A percentile compares a stretch with the other conserved stretches of the same genome.
These are phyloP conservation scores for Silybum marianum DNA, from an alignment of 129 eudicot species.

Conservation along the genomic window DNA sequence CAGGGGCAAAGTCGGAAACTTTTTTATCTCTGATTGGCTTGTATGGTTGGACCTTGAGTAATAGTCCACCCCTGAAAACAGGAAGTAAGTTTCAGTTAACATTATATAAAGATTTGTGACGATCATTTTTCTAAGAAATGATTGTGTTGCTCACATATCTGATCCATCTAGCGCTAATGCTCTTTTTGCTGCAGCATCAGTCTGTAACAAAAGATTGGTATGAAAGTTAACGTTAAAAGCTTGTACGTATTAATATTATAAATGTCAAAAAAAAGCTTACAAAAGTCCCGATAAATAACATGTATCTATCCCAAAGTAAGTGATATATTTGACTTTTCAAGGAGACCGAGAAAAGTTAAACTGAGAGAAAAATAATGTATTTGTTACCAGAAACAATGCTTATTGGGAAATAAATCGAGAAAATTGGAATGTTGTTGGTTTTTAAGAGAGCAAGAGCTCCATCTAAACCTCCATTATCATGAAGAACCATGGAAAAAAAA, in stretches of 20 bases:
- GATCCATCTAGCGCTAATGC: constrained; percentile 95
- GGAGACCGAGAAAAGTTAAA: not conserved
- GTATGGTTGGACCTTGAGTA: constrained; percentile 82
- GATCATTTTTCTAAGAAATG: not conserved
- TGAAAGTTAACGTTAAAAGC: not conserved
- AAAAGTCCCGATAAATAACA: not conserved
- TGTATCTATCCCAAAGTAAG: not conserved
- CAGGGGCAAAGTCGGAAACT: constrained; percentile 71
- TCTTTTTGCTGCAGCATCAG: constrained; percentile 92
- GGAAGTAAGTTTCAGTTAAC: constrained; percentile 3
- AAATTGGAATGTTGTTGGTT: not conserved
- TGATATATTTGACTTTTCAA: not conserved
- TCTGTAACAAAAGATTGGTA: constrained; percentile 46
- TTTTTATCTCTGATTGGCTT: constrained; percentile 57
- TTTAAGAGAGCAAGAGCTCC: not conserved
- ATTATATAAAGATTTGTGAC: constrained; percentile 5
- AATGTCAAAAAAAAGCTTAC: not conserved
- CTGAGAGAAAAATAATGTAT: not conserved
- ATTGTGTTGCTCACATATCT: constrained; percentile 68
- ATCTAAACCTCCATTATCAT: not conserved
- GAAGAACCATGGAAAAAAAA: not conserved
- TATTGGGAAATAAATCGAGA: not conserved
- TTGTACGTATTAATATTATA: not conserved
- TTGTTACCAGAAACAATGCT: not conserved
- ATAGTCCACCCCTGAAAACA: constrained; percentile 83